Evolutionary conservation across 495 filamentous ascomycete species (phyloP).

Genomic region (Podospora conica): DNA sequence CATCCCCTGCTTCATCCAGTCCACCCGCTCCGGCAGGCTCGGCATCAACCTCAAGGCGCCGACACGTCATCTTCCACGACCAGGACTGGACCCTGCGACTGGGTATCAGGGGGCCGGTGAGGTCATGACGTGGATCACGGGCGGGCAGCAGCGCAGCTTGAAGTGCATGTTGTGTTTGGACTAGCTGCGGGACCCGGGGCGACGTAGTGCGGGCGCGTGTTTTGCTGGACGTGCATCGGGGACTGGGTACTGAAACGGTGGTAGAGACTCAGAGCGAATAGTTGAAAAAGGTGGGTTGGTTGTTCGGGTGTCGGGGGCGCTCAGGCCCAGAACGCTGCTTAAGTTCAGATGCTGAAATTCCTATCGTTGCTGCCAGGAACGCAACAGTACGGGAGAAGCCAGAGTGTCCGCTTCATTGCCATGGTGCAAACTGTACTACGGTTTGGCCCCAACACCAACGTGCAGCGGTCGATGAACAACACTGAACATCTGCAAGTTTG

Average conservation of each 20-base stretch:
- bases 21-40: slow-evolving; percentile 85
- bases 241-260: slow-evolving; percentile 99
- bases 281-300: no score
- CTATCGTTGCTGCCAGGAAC: no score
- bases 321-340: no score
- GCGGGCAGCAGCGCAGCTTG: slow-evolving; percentile 77
- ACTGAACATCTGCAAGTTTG: no score
- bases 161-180: slow-evolving; percentile 95
- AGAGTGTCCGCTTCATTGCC: slow-evolving; percentile 87
- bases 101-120: slow-evolving; percentile 79
- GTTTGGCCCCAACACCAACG: no score
- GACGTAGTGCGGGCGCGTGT: slow-evolving; percentile 92
- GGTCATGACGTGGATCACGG: slow-evolving; percentile 76
- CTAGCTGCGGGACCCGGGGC: slow-evolving; percentile 83
- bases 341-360: no score
- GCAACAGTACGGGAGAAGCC: slow-evolving; percentile 90
- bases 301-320: no score
- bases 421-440: no score
- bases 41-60: slow-evolving; percentile 93
- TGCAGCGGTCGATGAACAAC: no score
- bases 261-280: no score
- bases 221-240: slow-evolving; percentile 91
- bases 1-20: slow-evolving; percentile 91
- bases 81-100: slow-evolving; percentile 99
- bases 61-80: slow-evolving; percentile 99